Conservation (phyloP, 2,329 filamentous ascomycete species). For the Aspergillus viridinutans region DNA sequence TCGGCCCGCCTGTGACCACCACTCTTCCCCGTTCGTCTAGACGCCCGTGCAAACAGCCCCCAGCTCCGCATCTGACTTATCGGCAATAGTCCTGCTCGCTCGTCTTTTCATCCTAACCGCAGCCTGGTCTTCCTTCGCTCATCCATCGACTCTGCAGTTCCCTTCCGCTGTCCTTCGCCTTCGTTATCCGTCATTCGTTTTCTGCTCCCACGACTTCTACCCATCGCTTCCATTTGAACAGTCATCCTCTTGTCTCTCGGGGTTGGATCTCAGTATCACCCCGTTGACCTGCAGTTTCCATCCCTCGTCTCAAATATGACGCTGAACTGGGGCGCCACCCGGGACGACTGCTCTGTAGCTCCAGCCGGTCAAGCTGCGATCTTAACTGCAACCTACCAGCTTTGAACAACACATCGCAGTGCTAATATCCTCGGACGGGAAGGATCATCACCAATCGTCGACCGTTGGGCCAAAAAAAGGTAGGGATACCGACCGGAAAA, state of each 20-base stretch:
- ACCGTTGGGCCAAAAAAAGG: slow-evolving; percentile 9
- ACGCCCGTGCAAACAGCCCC: slow-evolving; percentile 24
- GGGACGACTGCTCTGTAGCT: slow-evolving; percentile 37
- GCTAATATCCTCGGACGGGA: slow-evolving; percentile 26
- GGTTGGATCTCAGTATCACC: slow-evolving; percentile 11
- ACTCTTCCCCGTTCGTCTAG: slow-evolving; percentile 10
- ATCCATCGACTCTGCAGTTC: background rate
- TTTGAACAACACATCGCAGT: slow-evolving; percentile 37
- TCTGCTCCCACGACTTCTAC: background rate
- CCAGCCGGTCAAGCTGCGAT: slow-evolving; percentile 33
- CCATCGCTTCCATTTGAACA: background rate
- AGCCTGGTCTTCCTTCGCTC: background rate
- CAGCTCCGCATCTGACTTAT: slow-evolving; percentile 2
- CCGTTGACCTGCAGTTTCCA: slow-evolving; percentile 14
- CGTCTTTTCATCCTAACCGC: slow-evolving; percentile 2
- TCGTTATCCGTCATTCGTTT: slow-evolving; percentile 1
- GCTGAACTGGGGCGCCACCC: slow-evolving; percentile 34
- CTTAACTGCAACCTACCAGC: slow-evolving; percentile 31
- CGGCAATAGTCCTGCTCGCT: slow-evolving; percentile 3
- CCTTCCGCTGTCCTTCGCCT: background rate
- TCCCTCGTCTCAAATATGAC: slow-evolving; percentile 31
- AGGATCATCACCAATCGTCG: slow-evolving; percentile 27
- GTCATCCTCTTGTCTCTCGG: background rate
- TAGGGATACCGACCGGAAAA: background rate
- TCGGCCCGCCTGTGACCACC: slow-evolving; percentile 17